Percentiles rank a stretch among this genome's conserved stretches.
Evolutionary conservation across 2,329 filamentous ascomycete species (phyloP).

Genomic region (Pyrenophora graminea): DNA sequence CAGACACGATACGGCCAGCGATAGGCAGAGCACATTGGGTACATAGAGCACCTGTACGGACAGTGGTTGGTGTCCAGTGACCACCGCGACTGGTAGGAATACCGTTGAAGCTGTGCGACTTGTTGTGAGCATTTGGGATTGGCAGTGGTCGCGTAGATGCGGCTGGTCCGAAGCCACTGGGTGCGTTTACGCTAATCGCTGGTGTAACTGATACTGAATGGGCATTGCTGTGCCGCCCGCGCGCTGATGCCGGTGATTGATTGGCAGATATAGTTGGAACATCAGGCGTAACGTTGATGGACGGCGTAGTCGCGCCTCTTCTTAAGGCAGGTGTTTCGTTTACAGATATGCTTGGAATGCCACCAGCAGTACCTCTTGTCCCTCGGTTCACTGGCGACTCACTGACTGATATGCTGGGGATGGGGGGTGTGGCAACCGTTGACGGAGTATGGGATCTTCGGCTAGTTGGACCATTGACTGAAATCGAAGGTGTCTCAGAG

Average conservation of each 20-base stretch:
- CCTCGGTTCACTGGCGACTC: constrained; percentile 20
- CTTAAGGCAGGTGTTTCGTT: constrained; percentile 22
- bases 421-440: constrained; percentile 7
- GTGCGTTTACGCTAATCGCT: constrained; percentile 35
- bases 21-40: constrained; percentile 84
- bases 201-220: constrained; percentile 35
- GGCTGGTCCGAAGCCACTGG: constrained; percentile 25
- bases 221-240: constrained; percentile 19
- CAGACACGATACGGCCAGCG: constrained; percentile 84
- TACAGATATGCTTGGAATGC: constrained; percentile 8
- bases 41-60: constrained; percentile 71
- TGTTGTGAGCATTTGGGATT: constrained; percentile 52
- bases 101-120: constrained; percentile 33
- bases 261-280: constrained; percentile 40
- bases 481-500: constrained; percentile 33
- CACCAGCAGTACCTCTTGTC: constrained; percentile 10
- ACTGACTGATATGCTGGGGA: constrained; percentile 38
- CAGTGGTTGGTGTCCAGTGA: constrained; percentile 52
- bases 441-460: not conserved
- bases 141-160: constrained; percentile 54
- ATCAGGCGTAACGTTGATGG: constrained; percentile 25
- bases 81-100: constrained; percentile 43
- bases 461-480: constrained; percentile 15
- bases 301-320: constrained; percentile 14
- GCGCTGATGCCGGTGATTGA: constrained; percentile 18